Base-by-base conservation (phyloP, 768 basidiomycete species). In the Termitomyces sp. region DNA sequence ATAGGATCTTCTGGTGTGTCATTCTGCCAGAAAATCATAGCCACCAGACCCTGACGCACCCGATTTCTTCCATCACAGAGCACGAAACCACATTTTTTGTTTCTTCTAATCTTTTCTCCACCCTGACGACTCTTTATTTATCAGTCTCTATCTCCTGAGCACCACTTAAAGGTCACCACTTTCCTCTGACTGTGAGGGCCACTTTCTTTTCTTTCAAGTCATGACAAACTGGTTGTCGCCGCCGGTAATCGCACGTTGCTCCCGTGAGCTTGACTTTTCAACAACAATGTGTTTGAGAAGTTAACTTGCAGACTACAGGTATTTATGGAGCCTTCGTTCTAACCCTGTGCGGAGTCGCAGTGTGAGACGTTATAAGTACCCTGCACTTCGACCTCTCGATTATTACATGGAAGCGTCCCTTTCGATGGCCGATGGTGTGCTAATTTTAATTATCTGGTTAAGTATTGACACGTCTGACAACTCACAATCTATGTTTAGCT, bases 361-460 rank as follows among this genome's bases (percentile, higher is more conserved):
- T 67, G 7, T 75, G 74, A 73, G 71, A 75, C 49, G 66, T 74
- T 36, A 36, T 72, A 18, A 70, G 69, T 24, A 72, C 71, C 5
- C 28, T 73, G 20, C 65, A 64, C 57, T 75, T 75, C 49, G 74
- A 75, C 56, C 58, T 73, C 57, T 74, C 74, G 24, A 68, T 75
- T 40, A 62, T 74, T 24, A 66, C 67, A 7, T 63, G 73, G 15
- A 73, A 69, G 51, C 60, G 74, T 44, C 65, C 65, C 28, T 74
- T 70, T 65, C 69, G 68, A 63, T 75, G 73, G 74, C 71, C 74
- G 32, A 75, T 75, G 74, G 74, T 74, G 40, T 36, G 60, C 40
- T n/a, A 4, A 22, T 33, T 61, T 20, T 40, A n/a, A n/a, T n/a
- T n/a, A n/a, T n/a, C n/a, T n/a, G n/a, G n/a, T 18, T 11, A 49